A percentile compares a stretch with the other conserved stretches of the same genome.
Evolutionary conservation across 2,329 filamentous ascomycete species (phyloP).

Genomic region (Botrytis medusae): DNA sequence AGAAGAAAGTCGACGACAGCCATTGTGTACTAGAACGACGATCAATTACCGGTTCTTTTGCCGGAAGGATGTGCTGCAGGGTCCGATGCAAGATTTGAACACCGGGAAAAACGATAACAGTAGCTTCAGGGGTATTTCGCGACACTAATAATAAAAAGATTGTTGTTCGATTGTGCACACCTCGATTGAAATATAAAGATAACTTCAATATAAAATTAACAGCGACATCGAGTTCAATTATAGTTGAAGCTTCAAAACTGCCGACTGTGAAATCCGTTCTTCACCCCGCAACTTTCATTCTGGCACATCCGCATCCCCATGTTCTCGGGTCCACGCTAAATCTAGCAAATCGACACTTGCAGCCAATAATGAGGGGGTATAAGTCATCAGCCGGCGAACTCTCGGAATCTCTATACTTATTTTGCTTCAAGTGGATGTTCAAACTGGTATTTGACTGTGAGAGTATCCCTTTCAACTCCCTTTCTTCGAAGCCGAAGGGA

Average conservation of each 20-base stretch:
- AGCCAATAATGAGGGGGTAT: neutral
- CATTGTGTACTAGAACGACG: slow-evolving; percentile 28
- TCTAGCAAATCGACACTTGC: neutral
- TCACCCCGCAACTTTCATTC: slow-evolving; percentile 15
- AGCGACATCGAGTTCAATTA: slow-evolving; percentile 20
- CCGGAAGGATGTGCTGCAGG: neutral
- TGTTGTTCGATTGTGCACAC: neutral
- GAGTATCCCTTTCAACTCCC: neutral
- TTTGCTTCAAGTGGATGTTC: neutral
- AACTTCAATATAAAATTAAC: neutral
- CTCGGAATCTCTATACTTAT: slow-evolving; percentile 7
- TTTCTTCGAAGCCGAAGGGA: slow-evolving; percentile 13
- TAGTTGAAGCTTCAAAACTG: slow-evolving; percentile 9
- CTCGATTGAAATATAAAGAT: neutral
- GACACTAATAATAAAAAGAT: neutral
- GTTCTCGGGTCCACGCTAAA: slow-evolving; percentile 1
- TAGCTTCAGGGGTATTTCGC: neutral
- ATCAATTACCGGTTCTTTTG: neutral
- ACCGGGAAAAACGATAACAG: neutral
- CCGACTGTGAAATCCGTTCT: slow-evolving; percentile 8
- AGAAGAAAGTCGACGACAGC: slow-evolving; percentile 43
- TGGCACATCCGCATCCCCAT: neutral
- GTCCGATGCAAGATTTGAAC: neutral
- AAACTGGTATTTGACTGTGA: neutral
- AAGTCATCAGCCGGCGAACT: slow-evolving; percentile 12